Conservation (phyloP, 345 rosid genomes). For the Alliaria petiolata region DNA sequence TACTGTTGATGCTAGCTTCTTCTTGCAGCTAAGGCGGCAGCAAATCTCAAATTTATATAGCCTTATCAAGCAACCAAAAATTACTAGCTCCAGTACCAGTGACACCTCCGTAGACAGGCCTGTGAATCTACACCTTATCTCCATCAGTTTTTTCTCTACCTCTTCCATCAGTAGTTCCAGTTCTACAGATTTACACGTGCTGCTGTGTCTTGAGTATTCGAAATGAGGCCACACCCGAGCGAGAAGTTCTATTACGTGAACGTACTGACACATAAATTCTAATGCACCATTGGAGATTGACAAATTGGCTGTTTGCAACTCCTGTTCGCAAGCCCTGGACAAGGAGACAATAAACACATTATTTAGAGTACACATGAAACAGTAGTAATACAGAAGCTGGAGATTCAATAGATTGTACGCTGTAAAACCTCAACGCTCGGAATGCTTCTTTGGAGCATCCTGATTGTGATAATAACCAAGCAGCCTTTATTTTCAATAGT, state of each 20-base stretch:
- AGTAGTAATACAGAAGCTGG: slow-evolving; percentile 11
- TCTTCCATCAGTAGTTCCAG: slow-evolving; percentile 53
- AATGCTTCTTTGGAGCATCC: slow-evolving; percentile 48
- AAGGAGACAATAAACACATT: slow-evolving; percentile 1
- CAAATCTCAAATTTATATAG: slow-evolving; percentile 47
- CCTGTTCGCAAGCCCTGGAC: slow-evolving; percentile 63
- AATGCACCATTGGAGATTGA: slow-evolving; percentile 41
- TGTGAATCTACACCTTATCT: slow-evolving; percentile 52
- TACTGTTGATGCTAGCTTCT: slow-evolving; percentile 49
- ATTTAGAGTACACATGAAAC: not conserved
- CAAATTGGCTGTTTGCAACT: slow-evolving; percentile 39
- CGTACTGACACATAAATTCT: slow-evolving; percentile 49
- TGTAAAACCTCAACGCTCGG: slow-evolving; percentile 51
- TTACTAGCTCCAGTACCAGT: slow-evolving; percentile 51
- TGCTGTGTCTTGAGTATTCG: slow-evolving; percentile 25
- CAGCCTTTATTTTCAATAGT: slow-evolving; percentile 42
- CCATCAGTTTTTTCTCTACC: slow-evolving; percentile 55
- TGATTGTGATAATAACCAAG: slow-evolving; percentile 65
- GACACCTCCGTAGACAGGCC: slow-evolving; percentile 62
- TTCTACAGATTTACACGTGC: slow-evolving; percentile 33
- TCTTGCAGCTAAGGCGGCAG: slow-evolving; percentile 33
- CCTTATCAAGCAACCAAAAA: slow-evolving; percentile 48
- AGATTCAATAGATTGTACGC: slow-evolving; percentile 2
- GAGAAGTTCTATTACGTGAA: slow-evolving; percentile 51
- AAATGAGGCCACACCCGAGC: slow-evolving; percentile 43